Evolutionary conservation across 2,329 filamentous ascomycete genomes (phyloP).

Genomic region (Hymenoscyphus scutula): DNA sequence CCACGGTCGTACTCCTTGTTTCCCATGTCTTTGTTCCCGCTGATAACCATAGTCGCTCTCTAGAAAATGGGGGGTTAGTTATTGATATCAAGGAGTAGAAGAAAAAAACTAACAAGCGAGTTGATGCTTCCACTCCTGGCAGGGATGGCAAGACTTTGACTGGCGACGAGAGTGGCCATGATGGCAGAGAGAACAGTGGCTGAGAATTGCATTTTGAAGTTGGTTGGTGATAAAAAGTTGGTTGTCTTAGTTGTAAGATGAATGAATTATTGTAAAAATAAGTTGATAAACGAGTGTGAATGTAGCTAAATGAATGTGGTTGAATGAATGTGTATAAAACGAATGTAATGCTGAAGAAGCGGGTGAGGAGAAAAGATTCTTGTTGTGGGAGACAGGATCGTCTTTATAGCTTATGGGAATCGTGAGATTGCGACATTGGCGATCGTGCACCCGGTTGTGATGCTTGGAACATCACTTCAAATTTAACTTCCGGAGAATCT

Average conservation of each 20-base stretch:
- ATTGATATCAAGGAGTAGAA: too few species aligned
- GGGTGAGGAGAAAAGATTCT: constrained; percentile 7
- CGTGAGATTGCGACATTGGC: neutral
- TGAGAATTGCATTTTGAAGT: constrained; percentile 25
- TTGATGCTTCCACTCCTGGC: constrained; percentile 20
- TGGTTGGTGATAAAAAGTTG: constrained; percentile 1
- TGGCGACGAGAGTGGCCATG: constrained; percentile 22
- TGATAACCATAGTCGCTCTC: constrained; percentile 15
- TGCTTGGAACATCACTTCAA: neutral
- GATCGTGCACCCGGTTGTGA: neutral
- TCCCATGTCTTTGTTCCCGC: constrained; percentile 21
- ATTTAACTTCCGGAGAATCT: neutral
- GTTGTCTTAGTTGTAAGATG: neutral
- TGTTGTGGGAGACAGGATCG: neutral
- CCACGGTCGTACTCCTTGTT: constrained; percentile 29
- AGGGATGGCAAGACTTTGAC: constrained; percentile 27
- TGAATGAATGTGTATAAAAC: constrained; percentile 4
- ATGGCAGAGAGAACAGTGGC: constrained; percentile 20
- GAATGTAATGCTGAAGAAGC: constrained; percentile 15
- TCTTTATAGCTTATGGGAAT: constrained; percentile 1
- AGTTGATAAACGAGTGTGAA: constrained; percentile 1
- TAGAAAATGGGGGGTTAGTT: too few species aligned
- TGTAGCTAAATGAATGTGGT: neutral
- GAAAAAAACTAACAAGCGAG: too few species aligned
- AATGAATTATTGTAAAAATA: neutral